Conservation (phyloP, 1,284 basidiomycete genomes). For the Salmacisia buchloeana region DNA sequence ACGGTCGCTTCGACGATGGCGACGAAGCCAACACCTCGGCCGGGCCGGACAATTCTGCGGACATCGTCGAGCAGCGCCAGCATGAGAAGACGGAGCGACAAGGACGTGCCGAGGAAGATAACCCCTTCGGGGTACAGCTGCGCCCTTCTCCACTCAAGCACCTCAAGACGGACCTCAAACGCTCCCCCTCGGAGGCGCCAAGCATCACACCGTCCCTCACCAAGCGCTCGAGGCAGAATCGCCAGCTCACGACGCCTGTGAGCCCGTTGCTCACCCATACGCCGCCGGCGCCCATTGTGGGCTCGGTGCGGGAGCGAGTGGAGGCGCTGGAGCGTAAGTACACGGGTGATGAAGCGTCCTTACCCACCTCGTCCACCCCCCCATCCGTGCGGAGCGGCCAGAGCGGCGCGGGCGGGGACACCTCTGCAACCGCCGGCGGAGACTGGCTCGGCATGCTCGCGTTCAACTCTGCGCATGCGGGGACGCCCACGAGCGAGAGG, state of each 20-base stretch:
- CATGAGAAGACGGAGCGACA: neutral
- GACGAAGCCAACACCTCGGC: neutral
- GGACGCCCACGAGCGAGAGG: neutral
- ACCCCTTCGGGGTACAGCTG: neutral
- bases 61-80: neutral
- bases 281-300: neutral
- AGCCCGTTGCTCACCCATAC: constrained; percentile 16
- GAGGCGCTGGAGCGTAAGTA: constrained; percentile 26
- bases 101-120: neutral
- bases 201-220: constrained; percentile 38
- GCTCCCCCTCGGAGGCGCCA: constrained; percentile 26
- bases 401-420: neutral
- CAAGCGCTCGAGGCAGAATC: constrained; percentile 35
- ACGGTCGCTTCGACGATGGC: neutral
- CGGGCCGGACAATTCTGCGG: neutral
- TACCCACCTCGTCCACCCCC: too few species aligned
- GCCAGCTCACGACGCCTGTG: constrained; percentile 26
- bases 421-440: neutral
- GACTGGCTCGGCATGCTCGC: neutral
- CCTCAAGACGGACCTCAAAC: constrained; percentile 1
- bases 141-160: neutral
- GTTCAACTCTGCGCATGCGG: neutral
- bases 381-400: too few species aligned
- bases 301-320: constrained; percentile 30
- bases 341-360: neutral